Evolutionary conservation across 177 flowering plant genomes (phyloP), one percentile per base, ranked within the genome.

Genomic region (Telopea speciosissima): DNA sequence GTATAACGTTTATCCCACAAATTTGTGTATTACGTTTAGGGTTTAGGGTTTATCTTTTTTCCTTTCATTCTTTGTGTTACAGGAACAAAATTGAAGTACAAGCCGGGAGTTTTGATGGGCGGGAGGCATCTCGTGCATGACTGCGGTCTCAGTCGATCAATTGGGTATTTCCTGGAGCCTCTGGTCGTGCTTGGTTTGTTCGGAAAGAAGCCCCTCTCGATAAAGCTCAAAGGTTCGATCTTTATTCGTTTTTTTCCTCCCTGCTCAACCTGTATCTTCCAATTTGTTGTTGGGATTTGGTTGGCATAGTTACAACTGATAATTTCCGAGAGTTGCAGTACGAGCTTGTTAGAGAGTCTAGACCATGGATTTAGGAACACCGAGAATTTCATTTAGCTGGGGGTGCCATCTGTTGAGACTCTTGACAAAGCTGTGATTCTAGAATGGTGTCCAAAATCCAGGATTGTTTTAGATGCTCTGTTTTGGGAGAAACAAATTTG

Each of bases 21-120:
- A 1, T 24, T 5, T 36, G 33, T 36, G 9, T 36, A 0, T 17
- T 62, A 16, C 13, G 14, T 13, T 66, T 7, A 12, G 25, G 56
- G 66, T 11, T 54, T 66, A 14, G 56, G 68, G 69, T 63, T 72
- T 64, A 58, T 66, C 8, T 59, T 44, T 54, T 44, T 25, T 49
- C 11, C 62, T 22, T 24, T 44, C 19, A 61, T 7, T 7, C 64
- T 9, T 69, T 36, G 0, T 65, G 26, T 33, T 60, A 65, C 68
- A 92, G 97, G 97, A n/a, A 93, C 99, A 9, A 89, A 89, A 71
- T 66, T 96, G 74, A 93, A 89, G 87, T 93, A 90, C 79, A 90
- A 89, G 76, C 97, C 99, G 0, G 99, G 98, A 44, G 78, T 86
- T 62, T 33, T 93, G 42, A 81, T 90, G 83, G 97, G 99, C 19